phyloP scores from a whole-genome alignment of 2,329 filamentous ascomycete genomes.

The Cylindrodendrum hubeiense region DNA sequence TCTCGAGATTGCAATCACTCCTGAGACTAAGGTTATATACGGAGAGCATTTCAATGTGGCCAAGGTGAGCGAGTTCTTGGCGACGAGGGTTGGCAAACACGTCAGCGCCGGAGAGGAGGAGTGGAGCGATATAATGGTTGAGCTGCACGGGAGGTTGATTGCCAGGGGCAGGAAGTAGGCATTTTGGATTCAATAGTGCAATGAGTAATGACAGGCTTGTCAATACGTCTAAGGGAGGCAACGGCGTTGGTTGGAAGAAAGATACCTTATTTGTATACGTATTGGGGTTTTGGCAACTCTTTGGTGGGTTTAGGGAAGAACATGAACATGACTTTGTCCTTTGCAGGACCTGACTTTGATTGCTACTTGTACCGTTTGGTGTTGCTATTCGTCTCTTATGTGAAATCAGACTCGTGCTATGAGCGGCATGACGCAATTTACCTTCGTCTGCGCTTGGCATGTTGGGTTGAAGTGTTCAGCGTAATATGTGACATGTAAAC shows the following conservation, averaged over 20 bases:
- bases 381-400: constrained; percentile 7
- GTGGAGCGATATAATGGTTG: constrained; percentile 69
- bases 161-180: constrained; percentile 65
- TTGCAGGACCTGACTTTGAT: background rate
- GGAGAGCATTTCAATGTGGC: constrained; percentile 82
- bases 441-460: too few species aligned
- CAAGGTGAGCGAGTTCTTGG: constrained; percentile 81
- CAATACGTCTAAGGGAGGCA: constrained; percentile 24
- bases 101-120: constrained; percentile 50
- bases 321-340: constrained; percentile 10
- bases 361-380: background rate
- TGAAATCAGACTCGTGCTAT: background rate
- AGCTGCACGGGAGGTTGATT: constrained; percentile 67
- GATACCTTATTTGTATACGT: constrained; percentile 39
- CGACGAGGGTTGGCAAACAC: constrained; percentile 62
- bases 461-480: too few species aligned
- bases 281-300: constrained; percentile 15
- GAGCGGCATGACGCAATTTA: too few species aligned
- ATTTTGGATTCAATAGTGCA: constrained; percentile 29
- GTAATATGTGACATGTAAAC: too few species aligned
- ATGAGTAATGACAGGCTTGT: constrained; percentile 47
- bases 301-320: constrained; percentile 20
- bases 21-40: constrained; percentile 75
- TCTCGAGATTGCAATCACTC: constrained; percentile 66
- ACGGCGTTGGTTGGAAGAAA: constrained; percentile 40